Percentiles rank a stretch among this genome's conserved stretches.
phyloP scores from a whole-genome alignment of 208 protist genomes.

The Leishmania aethiopica region DNA sequence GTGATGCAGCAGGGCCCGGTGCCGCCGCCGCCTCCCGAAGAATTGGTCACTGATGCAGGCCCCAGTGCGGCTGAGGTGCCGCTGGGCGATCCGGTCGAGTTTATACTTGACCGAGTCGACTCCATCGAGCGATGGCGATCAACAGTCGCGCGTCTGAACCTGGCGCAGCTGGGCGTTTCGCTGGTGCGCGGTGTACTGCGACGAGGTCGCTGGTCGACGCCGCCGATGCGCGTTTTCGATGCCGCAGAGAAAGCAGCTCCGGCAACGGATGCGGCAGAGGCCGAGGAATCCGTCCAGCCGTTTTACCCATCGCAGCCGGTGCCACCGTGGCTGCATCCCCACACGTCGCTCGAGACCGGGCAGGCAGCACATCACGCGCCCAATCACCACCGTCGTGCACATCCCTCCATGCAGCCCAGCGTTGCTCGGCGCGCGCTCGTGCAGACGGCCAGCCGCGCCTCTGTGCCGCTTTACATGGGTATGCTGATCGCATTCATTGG shows the following conservation, averaged over 20 bases:
- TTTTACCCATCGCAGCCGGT: neutral
- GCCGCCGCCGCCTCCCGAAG: neutral
- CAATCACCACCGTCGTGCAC: neutral
- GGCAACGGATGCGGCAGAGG: neutral
- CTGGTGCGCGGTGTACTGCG: conserved; percentile 38
- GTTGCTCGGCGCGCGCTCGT: conserved; percentile 30
- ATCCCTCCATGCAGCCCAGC: neutral
- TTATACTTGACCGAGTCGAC: conserved; percentile 12
- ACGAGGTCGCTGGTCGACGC: conserved; percentile 2
- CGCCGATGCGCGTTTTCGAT: conserved; percentile 19
- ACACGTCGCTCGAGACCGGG: neutral
- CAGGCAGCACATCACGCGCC: neutral
- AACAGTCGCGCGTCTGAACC: conserved; percentile 21
- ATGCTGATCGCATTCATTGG: conserved; percentile 36
- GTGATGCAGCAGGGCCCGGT: neutral
- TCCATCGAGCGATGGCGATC: conserved; percentile 26
- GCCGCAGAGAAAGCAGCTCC: neutral
- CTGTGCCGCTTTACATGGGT: conserved; percentile 35
- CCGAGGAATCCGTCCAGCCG: neutral
- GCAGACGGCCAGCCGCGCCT: conserved; percentile 13
- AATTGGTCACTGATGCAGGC: neutral
- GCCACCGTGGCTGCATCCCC: neutral
- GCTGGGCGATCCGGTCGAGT: conserved; percentile 11
- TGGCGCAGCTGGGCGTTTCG: conserved; percentile 36
- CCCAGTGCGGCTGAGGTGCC: neutral